Evolutionary conservation across 176 grass and related monocot species (phyloP).

Genomic region (Avena insularis): DNA sequence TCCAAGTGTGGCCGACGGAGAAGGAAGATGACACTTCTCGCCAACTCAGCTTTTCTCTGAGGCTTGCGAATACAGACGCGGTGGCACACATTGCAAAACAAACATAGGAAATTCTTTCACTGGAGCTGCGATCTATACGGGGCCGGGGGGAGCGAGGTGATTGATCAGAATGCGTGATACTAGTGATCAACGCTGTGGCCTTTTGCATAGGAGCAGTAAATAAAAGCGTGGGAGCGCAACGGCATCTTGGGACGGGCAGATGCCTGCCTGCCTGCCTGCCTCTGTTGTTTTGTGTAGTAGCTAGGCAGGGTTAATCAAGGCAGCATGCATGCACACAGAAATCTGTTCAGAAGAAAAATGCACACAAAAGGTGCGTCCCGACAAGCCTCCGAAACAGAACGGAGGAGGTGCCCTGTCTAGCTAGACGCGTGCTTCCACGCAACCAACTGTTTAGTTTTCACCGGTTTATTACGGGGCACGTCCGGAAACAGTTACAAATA

Average conservation of each 20-base stretch:
- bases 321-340: neutral
- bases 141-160: too few species aligned
- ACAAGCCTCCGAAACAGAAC: constrained; percentile 19
- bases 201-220: too few species aligned
- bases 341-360: neutral
- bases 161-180: too few species aligned
- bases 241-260: neutral
- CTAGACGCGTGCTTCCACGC: constrained; percentile 32
- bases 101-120: too few species aligned
- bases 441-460: constrained; percentile 12
- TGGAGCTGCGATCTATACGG: too few species aligned
- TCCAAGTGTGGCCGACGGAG: neutral
- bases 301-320: constrained; percentile 9
- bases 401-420: neutral
- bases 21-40: neutral
- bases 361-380: neutral
- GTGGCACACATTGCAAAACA: too few species aligned
- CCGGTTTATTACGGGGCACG: too few species aligned
- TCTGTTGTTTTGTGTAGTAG: neutral
- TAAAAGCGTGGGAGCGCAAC: too few species aligned
- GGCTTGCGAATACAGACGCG: too few species aligned
- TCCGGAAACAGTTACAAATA: too few species aligned
- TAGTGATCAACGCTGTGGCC: too few species aligned
- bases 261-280: neutral
- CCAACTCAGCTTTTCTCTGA: too few species aligned